phyloP scores from a whole-genome alignment of 1,284 basidiomycete species.

The Violaceomyces palustris region DNA sequence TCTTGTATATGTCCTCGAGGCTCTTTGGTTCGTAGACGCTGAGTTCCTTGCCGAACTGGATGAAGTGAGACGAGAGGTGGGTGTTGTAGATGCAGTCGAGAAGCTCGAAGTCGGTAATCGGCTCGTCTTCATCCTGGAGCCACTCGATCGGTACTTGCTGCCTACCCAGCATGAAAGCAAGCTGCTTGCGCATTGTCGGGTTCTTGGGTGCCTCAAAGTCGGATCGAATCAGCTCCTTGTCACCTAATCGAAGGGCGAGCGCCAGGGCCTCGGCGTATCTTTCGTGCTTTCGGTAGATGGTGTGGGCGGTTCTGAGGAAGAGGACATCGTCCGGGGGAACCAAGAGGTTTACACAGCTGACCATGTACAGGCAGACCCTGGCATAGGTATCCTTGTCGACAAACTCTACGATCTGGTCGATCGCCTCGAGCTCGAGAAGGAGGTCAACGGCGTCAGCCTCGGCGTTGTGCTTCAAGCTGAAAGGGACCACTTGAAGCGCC shows the following conservation, averaged over 20 bases:
- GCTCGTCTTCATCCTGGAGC: conserved; percentile 63
- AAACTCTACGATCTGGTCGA: conserved; percentile 58
- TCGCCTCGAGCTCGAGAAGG: conserved; percentile 87
- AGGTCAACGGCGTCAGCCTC: conserved; percentile 98
- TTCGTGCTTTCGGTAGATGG: conserved; percentile 80
- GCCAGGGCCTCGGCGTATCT: conserved; percentile 88
- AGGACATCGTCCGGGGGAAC: conserved; percentile 87
- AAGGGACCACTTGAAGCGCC: conserved; percentile 80
- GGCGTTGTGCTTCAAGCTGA: conserved; percentile 89
- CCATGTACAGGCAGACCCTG: conserved; percentile 97
- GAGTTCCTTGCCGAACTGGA: conserved; percentile 88
- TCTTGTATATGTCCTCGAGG: conserved; percentile 96
- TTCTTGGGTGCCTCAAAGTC: conserved; percentile 51
- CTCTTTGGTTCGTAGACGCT: conserved; percentile 84
- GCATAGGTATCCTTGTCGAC: conserved; percentile 71
- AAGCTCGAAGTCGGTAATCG: conserved; percentile 58
- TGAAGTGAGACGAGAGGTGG: conserved; percentile 66
- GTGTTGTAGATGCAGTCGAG: conserved; percentile 72
- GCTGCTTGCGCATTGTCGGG: conserved; percentile 78
- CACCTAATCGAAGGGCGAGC: conserved; percentile 79
- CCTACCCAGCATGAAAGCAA: conserved; percentile 87
- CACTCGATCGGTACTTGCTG: conserved; percentile 87
- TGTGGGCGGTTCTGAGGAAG: conserved; percentile 85
- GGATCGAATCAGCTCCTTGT: conserved; percentile 65
- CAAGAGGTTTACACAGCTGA: conserved; percentile 82